Base-by-base conservation (phyloP, 176 grass and related monocot species). In the Carex parvula region DNA sequence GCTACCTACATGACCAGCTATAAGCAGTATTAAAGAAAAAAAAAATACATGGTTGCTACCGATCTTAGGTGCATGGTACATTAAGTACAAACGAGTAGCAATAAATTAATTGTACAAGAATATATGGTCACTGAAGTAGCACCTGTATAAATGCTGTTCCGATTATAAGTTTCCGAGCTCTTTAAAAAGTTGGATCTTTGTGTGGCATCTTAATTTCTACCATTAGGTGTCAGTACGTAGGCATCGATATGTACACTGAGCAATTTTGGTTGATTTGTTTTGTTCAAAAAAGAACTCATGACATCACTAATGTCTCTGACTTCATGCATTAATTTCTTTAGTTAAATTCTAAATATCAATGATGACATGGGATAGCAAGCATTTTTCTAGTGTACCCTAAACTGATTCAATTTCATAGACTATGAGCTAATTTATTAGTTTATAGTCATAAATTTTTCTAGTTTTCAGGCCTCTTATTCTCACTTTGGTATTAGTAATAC, bases 221-320 rank as follows among this genome's bases (percentile, higher is more conserved):
- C 39, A 48, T 7, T 50, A 66, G 30, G 22, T 60, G 61, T 60
- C 58, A n/a, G 22, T 18, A 17, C 8, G 66, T 39, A 41, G 15
- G 6, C 32, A 16, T 37, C 17, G 32, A 69, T 39, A 9, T 30
- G 24, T 10, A 70, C 17, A 46, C n/a, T 69, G 41, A 54, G 4
- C 22, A n/a, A 54, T 54, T 44, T 75, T 75, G 70, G 22, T 30
- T 75, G 20, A 75, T 75, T 75, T 54, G 21, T 53, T 77, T 30
- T 56, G 20, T 55, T 56, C 1, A 74, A 11, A 55, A 54, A 12
- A 56, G 8, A 2, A 22, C 2, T 32, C 42, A 77, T 77, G 72
- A 56, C 22, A 55, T 56, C 72, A 30, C 21, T 10, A 55, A 12
- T 76, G 4, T 70, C 4, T 17, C 12, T 44, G 41, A 53, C 71